Evolutionary conservation across 2,329 filamentous ascomycete genomes (phyloP), one percentile per base, ranked within the genome.

Genomic region (Aspergillus piperis): DNA sequence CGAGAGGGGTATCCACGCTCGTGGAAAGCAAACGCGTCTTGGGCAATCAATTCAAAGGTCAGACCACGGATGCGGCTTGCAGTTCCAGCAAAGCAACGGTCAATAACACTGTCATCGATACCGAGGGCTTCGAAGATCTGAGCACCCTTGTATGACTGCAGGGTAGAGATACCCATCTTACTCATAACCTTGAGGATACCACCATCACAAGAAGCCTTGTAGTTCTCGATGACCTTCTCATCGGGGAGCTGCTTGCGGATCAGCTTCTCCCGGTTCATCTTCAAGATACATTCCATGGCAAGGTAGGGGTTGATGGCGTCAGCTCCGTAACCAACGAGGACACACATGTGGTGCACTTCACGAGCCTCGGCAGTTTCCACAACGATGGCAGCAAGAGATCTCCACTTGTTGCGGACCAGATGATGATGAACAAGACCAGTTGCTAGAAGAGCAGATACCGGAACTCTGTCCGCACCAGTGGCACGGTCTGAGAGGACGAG

Each of bases 171-270:
- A 81, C 94, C 94, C 94, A 98, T 98, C 84, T 98, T 98, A 77
- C 90, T 95, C 94, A 98, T 98, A 75, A 98, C 94, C 80, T 98
- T 98, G 65, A 98, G 83, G 65, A 98, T 96, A 81, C 94, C 94
- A 72, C 94, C 94, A 68, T 97, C 93, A 70, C 91, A 94, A 64
- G 94, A 97, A 77, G 96, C 91, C 81, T 96, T 96, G 84, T 97
- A 98, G 82, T 98, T 98, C 70, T 89, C 88, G 67, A 97, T 93
- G 59, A 97, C 87, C 70, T 88, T 85, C 62, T 96, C 89, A 60
- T 95, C 86, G 19, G 84, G 85, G 47, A 96, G 82, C 77, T 95
- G 90, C 84, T 96, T 96, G 77, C 92, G 90, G 77, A 97, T 96
- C 64, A 97, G 82, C 54, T 90, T 90, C 79, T 98, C 93, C 52